A percentile compares a stretch with the other conserved stretches of the same genome.
Conservation (phyloP, 345 rosid species). For the Camelina hispida region DNA sequence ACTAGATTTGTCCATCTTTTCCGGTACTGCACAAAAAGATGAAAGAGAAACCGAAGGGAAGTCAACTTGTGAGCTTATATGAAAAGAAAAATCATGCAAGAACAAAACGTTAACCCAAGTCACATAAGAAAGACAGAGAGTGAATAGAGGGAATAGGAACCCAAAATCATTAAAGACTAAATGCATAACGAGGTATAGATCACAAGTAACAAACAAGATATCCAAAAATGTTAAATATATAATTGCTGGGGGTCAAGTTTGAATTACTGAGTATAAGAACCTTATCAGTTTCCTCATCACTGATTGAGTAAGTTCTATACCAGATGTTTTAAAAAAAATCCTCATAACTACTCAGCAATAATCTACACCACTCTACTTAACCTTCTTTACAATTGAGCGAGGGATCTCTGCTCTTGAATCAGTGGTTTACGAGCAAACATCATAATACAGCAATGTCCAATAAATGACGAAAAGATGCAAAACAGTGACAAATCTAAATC, state of each 20-base stretch:
- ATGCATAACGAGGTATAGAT: not conserved
- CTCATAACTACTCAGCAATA: not conserved
- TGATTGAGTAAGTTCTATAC: not conserved
- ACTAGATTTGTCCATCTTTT: slow-evolving; percentile 79
- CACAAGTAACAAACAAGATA: slow-evolving; percentile 23
- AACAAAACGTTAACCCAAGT: not conserved
- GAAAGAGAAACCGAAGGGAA: not conserved
- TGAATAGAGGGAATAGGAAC: slow-evolving; percentile 7
- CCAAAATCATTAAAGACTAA: not conserved
- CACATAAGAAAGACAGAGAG: not conserved
- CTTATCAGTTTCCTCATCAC: slow-evolving; percentile 7
- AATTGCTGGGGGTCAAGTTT: not conserved
- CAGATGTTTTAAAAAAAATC: not conserved
- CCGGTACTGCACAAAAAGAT: slow-evolving; percentile 18
- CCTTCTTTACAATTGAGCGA: slow-evolving; percentile 2
- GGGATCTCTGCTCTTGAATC: slow-evolving; percentile 2
- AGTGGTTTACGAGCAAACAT: slow-evolving; percentile 13
- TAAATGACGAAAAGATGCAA: not conserved
- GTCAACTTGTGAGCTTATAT: slow-evolving; percentile 2
- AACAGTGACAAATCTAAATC: slow-evolving; percentile 18
- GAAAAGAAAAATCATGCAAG: slow-evolving; percentile 5
- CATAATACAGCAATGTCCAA: slow-evolving; percentile 7
- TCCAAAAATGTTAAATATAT: not conserved
- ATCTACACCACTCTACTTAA: slow-evolving; percentile 1
- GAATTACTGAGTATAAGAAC: slow-evolving; percentile 12